Evolutionary conservation across 75 land plant species (phyloP), one percentile per base, ranked within the genome.

Genomic region (Cryptomeria japonica): DNA sequence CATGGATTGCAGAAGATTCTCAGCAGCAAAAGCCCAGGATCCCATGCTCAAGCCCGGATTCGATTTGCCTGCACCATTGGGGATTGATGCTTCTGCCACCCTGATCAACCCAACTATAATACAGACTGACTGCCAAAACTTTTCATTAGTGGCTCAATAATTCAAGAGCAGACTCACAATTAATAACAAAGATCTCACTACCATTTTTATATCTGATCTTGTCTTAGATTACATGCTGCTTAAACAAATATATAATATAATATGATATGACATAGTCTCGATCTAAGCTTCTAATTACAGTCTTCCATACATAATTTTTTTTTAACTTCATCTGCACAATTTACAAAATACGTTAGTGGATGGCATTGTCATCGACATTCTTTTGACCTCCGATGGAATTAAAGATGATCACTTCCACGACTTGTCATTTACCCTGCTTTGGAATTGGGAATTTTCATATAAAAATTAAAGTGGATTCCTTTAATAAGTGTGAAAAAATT

Each of bases 291-390:
- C 64, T 58, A 51, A 51, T 51, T 37, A 36, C 41, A 34, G 22
- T 42, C 41, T 80, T 19, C 11, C 31, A 22, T 41, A 25, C 46
- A 19, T 22, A 9, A 80, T 41, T 41, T 80, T 18, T 8, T 22
- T 19, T 39, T 37, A 14, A 38, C 82, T 36, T 16, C 19, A 79
- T 22, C 22, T 80, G 47, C n/a, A 44, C 28, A 80, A 9, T 8
- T 16, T 42, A 44, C 31, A 42, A 41, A 42, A 80, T 2, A 11
- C n/a, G 22, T 44, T 41, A 28, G 83, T 80, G 83, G 83, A 42
- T 41, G 84, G 49, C 49, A 80, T 80, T 80, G 84, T 80, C 84
- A 80, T 5, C 34, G 32, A 80, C 84, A 80, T 80, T 80, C 84
- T 80, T 75, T 75, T 80, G 44, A 78, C 42, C 80, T 38, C 22